Evolutionary conservation across 768 basidiomycete species (phyloP), one percentile per base, ranked within the genome.

Genomic region (Kwoniella dejecticola): DNA sequence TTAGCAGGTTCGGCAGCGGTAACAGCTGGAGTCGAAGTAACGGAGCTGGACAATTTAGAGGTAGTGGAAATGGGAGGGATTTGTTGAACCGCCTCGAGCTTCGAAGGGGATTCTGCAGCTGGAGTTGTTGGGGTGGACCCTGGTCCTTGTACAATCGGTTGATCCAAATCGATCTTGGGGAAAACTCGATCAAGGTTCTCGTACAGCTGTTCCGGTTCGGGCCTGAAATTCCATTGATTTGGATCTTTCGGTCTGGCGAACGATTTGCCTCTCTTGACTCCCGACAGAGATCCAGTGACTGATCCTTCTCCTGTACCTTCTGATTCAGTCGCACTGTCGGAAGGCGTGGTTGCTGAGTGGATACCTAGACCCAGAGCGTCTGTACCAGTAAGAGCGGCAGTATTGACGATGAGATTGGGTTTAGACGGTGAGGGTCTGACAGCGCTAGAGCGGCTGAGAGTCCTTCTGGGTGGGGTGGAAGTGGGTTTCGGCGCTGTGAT

Each of bases 161-260:
- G 89, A 78, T 98, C 96, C 48, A 98, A 85, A 72, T 97, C 93
- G 74, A 96, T 90, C 66, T 89, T 88, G 0, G 95, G 94, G 83
- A 99, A 99, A 82, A 91, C 97, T 63, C 89, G 87, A 69, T 97
- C 91, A 7, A 99, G 83, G 57, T 89, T 87, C 42, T 97, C 89
- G 75, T 92, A 91, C 44, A 99, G 89, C 68, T 90, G 89, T 80
- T 98, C 96, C 0, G 93, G 87, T 45, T 87, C 86, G 27, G 94
- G 94, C 70, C 93, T 89, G 62, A 88, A 86, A 36, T 90, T 89
- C 93, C 91, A 96, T 21, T 88, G 88, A 57, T 84, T 83, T 1
- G 63, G 67, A 68, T 86, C 87, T 63, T 83, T 82, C 52, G 81
- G 82, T 63, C 84, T 83, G 13, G 83, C 85, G 66, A 90, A 89